Conservation (phyloP, 805 yeast genomes). For the Saturnispora mendoncae region DNA sequence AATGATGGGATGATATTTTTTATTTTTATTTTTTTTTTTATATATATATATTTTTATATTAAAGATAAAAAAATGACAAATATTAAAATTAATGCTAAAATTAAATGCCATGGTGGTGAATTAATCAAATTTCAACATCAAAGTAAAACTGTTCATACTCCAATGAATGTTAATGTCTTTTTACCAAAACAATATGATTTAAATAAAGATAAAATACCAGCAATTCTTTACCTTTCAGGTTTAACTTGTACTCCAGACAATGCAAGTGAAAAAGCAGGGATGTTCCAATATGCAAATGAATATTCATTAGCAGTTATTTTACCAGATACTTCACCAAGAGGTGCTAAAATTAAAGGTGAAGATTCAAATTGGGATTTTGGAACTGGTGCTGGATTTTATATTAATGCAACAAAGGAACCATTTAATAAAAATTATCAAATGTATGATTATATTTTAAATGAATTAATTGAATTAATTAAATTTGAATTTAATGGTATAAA, state of each 20-base stretch:
- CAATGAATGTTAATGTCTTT: constrained; percentile 79
- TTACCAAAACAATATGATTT: constrained; percentile 54
- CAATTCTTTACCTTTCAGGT: constrained; percentile 74
- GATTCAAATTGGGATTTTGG: constrained; percentile 75
- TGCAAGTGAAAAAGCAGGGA: constrained; percentile 86
- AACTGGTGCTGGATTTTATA: constrained; percentile 89
- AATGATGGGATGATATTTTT: too few relatives aligned
- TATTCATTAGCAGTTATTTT: constrained; percentile 82
- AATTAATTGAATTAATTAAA: constrained; percentile 49
- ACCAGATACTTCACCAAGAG: constrained; percentile 97
- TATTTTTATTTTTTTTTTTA: too few relatives aligned
- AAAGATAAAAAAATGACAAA: too few relatives aligned
- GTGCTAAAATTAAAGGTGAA: constrained; percentile 68
- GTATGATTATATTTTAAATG: constrained; percentile 76
- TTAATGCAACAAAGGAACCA: constrained; percentile 70
- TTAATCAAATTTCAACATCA: constrained; percentile 68
- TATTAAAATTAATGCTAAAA: constrained; percentile 45
- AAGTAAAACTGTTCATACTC: constrained; percentile 53
- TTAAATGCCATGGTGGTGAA: constrained; percentile 64
- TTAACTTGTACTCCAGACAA: constrained; percentile 90
- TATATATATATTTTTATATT: too few relatives aligned
- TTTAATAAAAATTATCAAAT: constrained; percentile 70
- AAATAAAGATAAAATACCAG: constrained; percentile 48
- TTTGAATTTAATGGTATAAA: constrained; percentile 42
- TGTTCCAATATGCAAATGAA: constrained; percentile 71